Conservation (phyloP, 1,284 basidiomycete species). For the Ceratobasidium sp. region DNA sequence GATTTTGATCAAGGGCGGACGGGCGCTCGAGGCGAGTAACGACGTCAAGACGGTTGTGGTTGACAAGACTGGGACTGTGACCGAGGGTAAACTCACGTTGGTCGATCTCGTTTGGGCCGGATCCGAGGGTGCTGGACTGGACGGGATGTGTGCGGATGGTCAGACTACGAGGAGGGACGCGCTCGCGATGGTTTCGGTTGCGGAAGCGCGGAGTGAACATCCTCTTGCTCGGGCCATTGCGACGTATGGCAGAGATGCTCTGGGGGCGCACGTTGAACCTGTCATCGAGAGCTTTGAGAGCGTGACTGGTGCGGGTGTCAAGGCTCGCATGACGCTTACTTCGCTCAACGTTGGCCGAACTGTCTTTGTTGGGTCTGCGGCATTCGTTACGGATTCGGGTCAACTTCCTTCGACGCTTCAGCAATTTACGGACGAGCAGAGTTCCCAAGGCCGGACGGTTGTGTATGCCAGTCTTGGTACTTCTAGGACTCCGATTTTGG, state of each 20-base stretch:
- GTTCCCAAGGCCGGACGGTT: slow-evolving; percentile 77
- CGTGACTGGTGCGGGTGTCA: slow-evolving; percentile 88
- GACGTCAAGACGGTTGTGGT: slow-evolving; percentile 83
- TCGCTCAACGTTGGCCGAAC: slow-evolving; percentile 48
- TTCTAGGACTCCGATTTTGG: slow-evolving; percentile 62
- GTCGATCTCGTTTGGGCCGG: slow-evolving; percentile 79
- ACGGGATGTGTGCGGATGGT: slow-evolving; percentile 65
- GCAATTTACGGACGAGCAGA: slow-evolving; percentile 73
- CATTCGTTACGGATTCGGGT: slow-evolving; percentile 66
- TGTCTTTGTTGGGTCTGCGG: slow-evolving; percentile 78
- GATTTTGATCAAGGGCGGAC: slow-evolving; percentile 97
- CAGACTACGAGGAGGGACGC: slow-evolving; percentile 66
- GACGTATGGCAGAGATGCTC: slow-evolving; percentile 73
- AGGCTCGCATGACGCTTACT: slow-evolving; percentile 64
- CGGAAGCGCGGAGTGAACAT: slow-evolving; percentile 93
- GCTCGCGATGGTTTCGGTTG: slow-evolving; percentile 81
- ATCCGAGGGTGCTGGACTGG: slow-evolving; percentile 47
- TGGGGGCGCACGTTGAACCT: slow-evolving; percentile 55
- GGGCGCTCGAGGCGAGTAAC: slow-evolving; percentile 90
- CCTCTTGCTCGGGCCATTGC: slow-evolving; percentile 94
- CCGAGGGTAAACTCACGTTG: slow-evolving; percentile 83
- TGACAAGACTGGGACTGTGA: slow-evolving; percentile 99
- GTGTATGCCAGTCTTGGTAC: slow-evolving; percentile 71
- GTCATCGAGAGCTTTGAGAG: slow-evolving; percentile 73
- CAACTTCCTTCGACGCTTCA: slow-evolving; percentile 64